These are phyloP conservation scores for Scheffersomyces segobiensis DNA, from an alignment of 1,139 yeast genomes.

Conservation along the genomic window DNA sequence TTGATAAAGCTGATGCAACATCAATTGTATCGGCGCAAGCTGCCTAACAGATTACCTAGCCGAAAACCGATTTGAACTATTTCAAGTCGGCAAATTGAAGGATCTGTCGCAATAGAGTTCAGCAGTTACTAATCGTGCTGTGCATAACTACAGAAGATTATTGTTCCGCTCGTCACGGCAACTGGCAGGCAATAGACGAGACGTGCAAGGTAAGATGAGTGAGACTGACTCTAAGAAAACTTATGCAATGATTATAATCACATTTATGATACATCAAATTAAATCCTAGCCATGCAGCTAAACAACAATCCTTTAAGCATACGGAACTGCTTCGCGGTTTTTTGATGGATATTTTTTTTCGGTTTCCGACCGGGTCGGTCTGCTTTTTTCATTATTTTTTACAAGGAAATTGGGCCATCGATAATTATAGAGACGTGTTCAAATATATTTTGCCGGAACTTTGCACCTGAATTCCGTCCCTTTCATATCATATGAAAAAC, in stretches of 20 bases:
- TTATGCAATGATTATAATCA: background rate
- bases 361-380: background rate
- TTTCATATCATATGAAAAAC: background rate
- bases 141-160: background rate
- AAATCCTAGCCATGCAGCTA: background rate
- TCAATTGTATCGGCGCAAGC: background rate
- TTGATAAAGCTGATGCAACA: background rate
- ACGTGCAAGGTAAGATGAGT: background rate
- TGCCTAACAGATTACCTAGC: background rate
- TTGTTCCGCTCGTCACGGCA: background rate
- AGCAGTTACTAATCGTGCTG: background rate
- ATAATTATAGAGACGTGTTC: background rate
- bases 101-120: background rate
- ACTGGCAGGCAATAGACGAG: background rate
- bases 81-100: background rate
- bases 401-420: background rate
- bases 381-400: no score
- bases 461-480: background rate
- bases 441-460: background rate
- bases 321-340: background rate
- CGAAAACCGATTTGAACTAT: background rate
- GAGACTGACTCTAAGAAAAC: background rate
- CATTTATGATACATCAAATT: background rate
- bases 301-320: background rate
- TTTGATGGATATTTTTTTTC: background rate